Base-by-base conservation (phyloP, 2,329 filamentous ascomycete species). In the Apiospora marii region DNA sequence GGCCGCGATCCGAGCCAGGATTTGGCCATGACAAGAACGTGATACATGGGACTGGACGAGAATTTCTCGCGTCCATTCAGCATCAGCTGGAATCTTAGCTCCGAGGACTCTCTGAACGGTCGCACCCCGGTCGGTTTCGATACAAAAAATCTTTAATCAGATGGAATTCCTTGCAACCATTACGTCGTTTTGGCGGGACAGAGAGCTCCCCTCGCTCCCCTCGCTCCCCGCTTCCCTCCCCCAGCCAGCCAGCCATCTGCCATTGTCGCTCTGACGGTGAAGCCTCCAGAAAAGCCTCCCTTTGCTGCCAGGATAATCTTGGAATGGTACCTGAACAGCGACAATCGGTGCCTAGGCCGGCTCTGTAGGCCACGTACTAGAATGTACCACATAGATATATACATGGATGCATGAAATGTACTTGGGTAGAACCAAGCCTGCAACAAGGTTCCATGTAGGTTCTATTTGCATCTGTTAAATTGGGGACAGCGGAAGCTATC, bases 171-270 rank as follows among this genome's bases (percentile, higher is more conserved):
- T 41, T 24, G 58, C 58, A n/a, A 41, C 34, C 34, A 64, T 64
- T 64, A 64, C 58, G 58, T 64, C 58, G 58, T 64, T 64, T 41
- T 41, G 58, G 58, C 58, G 58, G 58, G 58, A 64, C 58, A 37
- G 8, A 41, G 27, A 30, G 27, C 27, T 30, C 27, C 27, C 27
- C 27, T 30, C 27, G 27, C 27, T 30, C 27, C 27, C 27, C 27
- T 30, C 27, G 53, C 53, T 37, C 53, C 53, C 53, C 27, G 34
- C 30, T 30, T 3, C 14, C 27, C 12, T 12, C 14, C 24, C 51
- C 14, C 51, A 27, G 14, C 24, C 24, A 53, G 49, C n/a, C n/a
- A 8, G 41, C 41, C 34, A 41, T 30, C 58, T 4, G 7, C 8
- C 34, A 41, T 41, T 58, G 14, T 58, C 51, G 34, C 8, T 41